These are phyloP conservation scores for Melampsora larici-populina DNA, from an alignment of 1,284 basidiomycete genomes.

Conservation along the genomic window DNA sequence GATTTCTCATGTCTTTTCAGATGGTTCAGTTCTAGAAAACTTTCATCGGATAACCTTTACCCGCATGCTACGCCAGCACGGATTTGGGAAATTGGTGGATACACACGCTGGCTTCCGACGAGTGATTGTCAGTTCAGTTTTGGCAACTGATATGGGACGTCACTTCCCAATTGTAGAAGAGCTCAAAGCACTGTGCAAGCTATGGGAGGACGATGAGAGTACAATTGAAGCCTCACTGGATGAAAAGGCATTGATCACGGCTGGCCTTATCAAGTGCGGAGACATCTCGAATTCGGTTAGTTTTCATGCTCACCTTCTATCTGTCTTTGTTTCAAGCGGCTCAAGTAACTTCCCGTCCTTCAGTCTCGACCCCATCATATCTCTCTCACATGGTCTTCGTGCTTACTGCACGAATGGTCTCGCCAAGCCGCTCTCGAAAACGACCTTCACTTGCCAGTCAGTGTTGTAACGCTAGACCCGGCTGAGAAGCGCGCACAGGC, in stretches of 20 bases:
- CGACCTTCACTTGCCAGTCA: slow-evolving; percentile 70
- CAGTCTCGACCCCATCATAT: slow-evolving; percentile 86
- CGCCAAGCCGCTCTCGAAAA: slow-evolving; percentile 77
- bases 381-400: slow-evolving; percentile 83
- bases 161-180: slow-evolving; percentile 77
- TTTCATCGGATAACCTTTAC: slow-evolving; percentile 84
- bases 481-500: slow-evolving; percentile 63
- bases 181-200: slow-evolving; percentile 58
- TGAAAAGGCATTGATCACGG: slow-evolving; percentile 72
- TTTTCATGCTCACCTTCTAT: slow-evolving; percentile 46
- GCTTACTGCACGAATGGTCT: slow-evolving; percentile 81
- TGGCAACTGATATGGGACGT: slow-evolving; percentile 89
- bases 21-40: slow-evolving; percentile 83
- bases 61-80: slow-evolving; percentile 74
- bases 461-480: slow-evolving; percentile 57
- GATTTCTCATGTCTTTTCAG: slow-evolving; percentile 77
- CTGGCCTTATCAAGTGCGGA: slow-evolving; percentile 88
- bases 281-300: slow-evolving; percentile 90
- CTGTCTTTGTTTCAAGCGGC: slow-evolving; percentile 18
- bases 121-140: slow-evolving; percentile 70
- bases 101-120: slow-evolving; percentile 61
- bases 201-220: slow-evolving; percentile 50
- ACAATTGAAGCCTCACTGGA: slow-evolving; percentile 54
- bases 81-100: slow-evolving; percentile 60
- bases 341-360: background rate